Conservation (phyloP, 2,329 filamentous ascomycete genomes). For the Claviceps sp. region DNA sequence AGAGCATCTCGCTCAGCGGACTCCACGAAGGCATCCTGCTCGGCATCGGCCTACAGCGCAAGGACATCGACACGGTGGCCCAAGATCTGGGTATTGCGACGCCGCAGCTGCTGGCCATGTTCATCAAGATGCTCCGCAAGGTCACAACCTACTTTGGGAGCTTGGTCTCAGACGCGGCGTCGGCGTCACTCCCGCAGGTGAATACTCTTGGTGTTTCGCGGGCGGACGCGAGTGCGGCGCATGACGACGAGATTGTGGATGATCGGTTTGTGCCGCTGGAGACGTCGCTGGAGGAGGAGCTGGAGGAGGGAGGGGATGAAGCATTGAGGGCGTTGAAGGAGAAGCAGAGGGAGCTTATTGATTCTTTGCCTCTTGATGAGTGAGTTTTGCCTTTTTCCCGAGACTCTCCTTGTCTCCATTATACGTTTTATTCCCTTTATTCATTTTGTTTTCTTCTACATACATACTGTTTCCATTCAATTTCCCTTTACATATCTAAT, state of each 20-base stretch:
- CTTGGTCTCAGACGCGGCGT: slow-evolving; percentile 61
- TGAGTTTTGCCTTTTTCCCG: slow-evolving; percentile 10
- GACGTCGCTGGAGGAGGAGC: slow-evolving; percentile 61
- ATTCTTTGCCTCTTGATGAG: slow-evolving; percentile 76
- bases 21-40: slow-evolving; percentile 79
- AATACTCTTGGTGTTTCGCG: slow-evolving; percentile 44
- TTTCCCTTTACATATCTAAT: no score
- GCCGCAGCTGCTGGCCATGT: slow-evolving; percentile 85
- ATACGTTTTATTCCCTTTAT: not conserved
- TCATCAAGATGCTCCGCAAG: slow-evolving; percentile 91
- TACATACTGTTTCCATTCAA: no score
- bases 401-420: not conserved
- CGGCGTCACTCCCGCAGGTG: slow-evolving; percentile 47
- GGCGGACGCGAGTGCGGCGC: slow-evolving; percentile 47
- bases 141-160: slow-evolving; percentile 64
- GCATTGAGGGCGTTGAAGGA: slow-evolving; percentile 56
- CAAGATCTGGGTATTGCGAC: slow-evolving; percentile 62
- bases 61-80: slow-evolving; percentile 68
- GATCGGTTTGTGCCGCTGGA: slow-evolving; percentile 58
- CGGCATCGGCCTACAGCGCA: slow-evolving; percentile 82
- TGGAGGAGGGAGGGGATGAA: slow-evolving; percentile 72
- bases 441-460: not conserved
- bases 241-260: slow-evolving; percentile 55
- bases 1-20: slow-evolving; percentile 57
- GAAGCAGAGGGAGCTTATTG: slow-evolving; percentile 78